Conservation (phyloP, 345 rosid species). For the Trapa incisa region DNA sequence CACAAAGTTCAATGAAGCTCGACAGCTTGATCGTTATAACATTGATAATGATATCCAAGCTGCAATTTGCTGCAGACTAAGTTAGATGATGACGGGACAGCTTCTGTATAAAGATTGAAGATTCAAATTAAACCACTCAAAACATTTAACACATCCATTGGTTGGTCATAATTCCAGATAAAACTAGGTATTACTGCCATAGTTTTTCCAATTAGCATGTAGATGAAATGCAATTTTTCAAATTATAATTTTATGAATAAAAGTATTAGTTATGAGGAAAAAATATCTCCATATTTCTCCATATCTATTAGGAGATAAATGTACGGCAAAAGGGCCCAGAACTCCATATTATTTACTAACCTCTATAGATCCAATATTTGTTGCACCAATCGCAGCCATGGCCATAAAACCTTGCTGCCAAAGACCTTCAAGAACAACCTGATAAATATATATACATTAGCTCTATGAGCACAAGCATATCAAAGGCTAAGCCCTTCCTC, state of each 20-base stretch:
- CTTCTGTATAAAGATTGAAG: neutral
- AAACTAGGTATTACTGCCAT: neutral
- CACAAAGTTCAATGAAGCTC: neutral
- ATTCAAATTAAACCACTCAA: neutral
- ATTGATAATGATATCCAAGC: neutral
- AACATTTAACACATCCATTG: neutral
- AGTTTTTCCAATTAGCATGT: neutral
- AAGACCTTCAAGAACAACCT: constrained; percentile 90
- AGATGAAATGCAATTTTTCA: neutral
- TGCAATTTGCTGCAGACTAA: neutral
- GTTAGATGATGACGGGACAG: neutral
- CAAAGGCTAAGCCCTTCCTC: neutral
- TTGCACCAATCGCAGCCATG: constrained; percentile 88
- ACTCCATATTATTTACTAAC: constrained; percentile 18
- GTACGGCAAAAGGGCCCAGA: neutral
- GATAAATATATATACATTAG: constrained; percentile 7
- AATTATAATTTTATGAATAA: neutral
- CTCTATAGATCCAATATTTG: constrained; percentile 92
- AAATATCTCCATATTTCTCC: neutral
- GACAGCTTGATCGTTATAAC: neutral
- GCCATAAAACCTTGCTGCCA: constrained; percentile 92
- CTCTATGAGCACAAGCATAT: neutral
- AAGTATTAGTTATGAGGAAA: neutral
- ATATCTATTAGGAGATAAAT: neutral
- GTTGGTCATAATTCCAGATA: neutral